phyloP scores from a whole-genome alignment of 2,329 filamentous ascomycete species.

The Endoconidiophora polonica region DNA sequence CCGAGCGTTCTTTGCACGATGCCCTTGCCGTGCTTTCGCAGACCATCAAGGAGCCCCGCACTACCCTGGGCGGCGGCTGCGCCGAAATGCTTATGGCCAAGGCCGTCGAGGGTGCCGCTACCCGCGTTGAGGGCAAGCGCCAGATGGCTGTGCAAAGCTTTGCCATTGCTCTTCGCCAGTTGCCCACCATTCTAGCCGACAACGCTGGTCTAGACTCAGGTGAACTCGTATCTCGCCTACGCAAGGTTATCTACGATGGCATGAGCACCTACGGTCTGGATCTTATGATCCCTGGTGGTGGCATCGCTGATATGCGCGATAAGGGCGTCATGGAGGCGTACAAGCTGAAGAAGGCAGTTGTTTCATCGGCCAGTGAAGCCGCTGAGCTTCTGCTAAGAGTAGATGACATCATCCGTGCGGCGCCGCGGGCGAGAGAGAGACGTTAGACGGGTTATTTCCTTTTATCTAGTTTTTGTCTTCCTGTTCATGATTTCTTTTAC shows the following conservation, averaged over 20 bases:
- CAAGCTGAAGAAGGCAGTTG: slow-evolving; percentile 96
- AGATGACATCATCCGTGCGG: slow-evolving; percentile 93
- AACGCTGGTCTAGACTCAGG: slow-evolving; percentile 94
- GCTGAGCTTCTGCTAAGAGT: slow-evolving; percentile 89
- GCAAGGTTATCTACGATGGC: slow-evolving; percentile 88
- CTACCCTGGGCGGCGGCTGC: slow-evolving; percentile 86
- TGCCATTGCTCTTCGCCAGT: slow-evolving; percentile 71
- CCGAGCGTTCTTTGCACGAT: slow-evolving; percentile 89
- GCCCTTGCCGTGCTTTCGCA: slow-evolving; percentile 91
- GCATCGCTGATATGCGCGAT: slow-evolving; percentile 90
- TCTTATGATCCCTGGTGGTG: slow-evolving; percentile 73
- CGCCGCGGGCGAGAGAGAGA: slow-evolving; percentile 66
- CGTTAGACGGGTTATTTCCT: slow-evolving; percentile 29
- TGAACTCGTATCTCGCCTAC: slow-evolving; percentile 77
- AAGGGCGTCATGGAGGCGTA: slow-evolving; percentile 93
- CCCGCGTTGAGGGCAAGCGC: slow-evolving; percentile 92
- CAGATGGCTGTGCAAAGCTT: slow-evolving; percentile 86
- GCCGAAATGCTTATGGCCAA: slow-evolving; percentile 99
- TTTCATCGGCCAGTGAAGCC: slow-evolving; percentile 88
- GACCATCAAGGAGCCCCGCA: slow-evolving; percentile 85
- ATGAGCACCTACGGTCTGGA: slow-evolving; percentile 86
- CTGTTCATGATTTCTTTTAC: slow-evolving; percentile 5
- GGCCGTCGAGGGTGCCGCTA: slow-evolving; percentile 83
- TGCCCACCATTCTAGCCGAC: slow-evolving; percentile 92
- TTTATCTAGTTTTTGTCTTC: neutral